Base-by-base conservation (phyloP, 2,329 filamentous ascomycete species). In the Pseudogymnoascus sp. region DNA sequence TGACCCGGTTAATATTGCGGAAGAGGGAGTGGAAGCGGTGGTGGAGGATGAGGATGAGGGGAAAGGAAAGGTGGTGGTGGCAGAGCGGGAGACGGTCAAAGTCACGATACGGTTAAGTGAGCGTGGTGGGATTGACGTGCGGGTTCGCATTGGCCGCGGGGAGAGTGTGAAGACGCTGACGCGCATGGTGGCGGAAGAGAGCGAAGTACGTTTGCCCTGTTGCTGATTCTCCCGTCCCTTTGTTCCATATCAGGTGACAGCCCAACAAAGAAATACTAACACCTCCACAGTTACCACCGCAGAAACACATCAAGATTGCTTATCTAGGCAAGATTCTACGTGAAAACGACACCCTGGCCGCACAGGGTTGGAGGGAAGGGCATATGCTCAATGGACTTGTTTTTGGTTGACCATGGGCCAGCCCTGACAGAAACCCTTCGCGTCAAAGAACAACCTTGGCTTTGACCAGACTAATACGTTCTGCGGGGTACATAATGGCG, bases 271-370 rank as follows among this genome's bases (percentile, higher is more conserved):
- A 54, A 39, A 16, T 59, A 37, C 59, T 60, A 25, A 60, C 22
- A 20, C 7, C 20, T 57, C 25, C 4, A 9, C 38, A 72, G 87
- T 76, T 92, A 33, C 73, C 80, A 1, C 71, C 77, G 6, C 77
- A 76, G 47, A 84, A 83, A 64, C 82, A 79, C 57, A 78, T 96
- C 58, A 84, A 85, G 60, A 82, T 96, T 63, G 86, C 85, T 18
- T 95, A 96, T 72, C 81, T 94, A 74, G 92, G 92, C 66, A 90
- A 86, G 71, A 83, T 92, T 58, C 80, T 96, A 50, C 85, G 86
- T 65, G 89, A 93, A 65, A 79, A 80, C 60, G 72, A 82, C 18
- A 80, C 86, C 0, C 76, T 96, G 16, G 73, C 78, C 47, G 80
- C 81, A 2, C 88, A 94, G 67, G 88, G 88, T 57, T 96, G 90